Evolutionary conservation across 192 early-diverging fungal genomes (phyloP).

Genomic region (Mortierella antarctica): DNA sequence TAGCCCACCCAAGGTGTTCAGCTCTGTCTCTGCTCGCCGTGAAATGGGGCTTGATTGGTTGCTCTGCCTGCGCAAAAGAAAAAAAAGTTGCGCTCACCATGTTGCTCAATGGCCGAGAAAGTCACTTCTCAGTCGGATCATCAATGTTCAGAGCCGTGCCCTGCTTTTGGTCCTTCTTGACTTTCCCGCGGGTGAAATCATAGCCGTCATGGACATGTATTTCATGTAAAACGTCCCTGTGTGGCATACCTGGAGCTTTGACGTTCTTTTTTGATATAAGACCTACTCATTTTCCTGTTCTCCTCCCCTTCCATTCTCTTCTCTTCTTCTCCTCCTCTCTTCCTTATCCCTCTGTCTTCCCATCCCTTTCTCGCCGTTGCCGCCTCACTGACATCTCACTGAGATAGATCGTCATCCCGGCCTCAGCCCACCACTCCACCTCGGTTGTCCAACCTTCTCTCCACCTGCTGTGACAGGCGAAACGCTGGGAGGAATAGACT

Average conservation of each 20-base stretch:
- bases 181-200: conserved; percentile 18
- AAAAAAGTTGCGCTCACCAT: too few relatives aligned
- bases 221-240: too few relatives aligned
- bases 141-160: conserved; percentile 24
- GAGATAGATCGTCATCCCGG: too few relatives aligned
- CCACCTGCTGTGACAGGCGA: too few relatives aligned
- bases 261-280: background rate
- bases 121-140: conserved; percentile 6
- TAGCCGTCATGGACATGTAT: background rate
- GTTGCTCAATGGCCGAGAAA: background rate
- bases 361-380: background rate
- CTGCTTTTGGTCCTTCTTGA: background rate
- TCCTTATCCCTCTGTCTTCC: background rate
- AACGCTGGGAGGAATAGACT: too few relatives aligned
- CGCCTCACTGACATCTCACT: background rate
- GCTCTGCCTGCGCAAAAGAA: too few relatives aligned
- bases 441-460: too few relatives aligned
- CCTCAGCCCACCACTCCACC: too few relatives aligned
- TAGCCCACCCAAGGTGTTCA: too few relatives aligned
- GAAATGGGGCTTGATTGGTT: too few relatives aligned
- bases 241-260: too few relatives aligned
- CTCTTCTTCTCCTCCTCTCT: background rate
- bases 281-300: background rate
- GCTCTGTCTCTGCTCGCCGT: too few relatives aligned
- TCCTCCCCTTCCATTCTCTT: conserved; percentile 2